A percentile compares a stretch with the other conserved stretches of the same genome.
phyloP scores from a whole-genome alignment of 257 asterid species.

The Ophiorrhiza pumila region DNA sequence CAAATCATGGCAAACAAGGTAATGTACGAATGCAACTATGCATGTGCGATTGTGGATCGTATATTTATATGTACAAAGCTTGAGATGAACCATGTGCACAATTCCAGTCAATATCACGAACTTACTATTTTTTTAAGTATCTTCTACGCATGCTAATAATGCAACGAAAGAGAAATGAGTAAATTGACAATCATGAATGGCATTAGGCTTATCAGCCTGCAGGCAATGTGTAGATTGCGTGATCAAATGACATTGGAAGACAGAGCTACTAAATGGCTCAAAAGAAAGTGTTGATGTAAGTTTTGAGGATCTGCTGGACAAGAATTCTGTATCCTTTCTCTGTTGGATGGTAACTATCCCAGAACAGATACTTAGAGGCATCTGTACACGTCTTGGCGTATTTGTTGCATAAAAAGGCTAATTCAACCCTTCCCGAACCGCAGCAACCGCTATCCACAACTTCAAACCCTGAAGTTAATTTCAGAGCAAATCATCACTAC shows the following conservation, averaged over 20 bases:
- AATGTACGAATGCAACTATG: background rate
- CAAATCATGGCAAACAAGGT: background rate
- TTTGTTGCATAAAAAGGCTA: slow-evolving; percentile 25
- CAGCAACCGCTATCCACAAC: slow-evolving; percentile 41
- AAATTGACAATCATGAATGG: background rate
- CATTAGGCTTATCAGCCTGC: background rate
- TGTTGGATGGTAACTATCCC: slow-evolving; percentile 48
- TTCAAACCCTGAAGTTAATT: slow-evolving; percentile 29
- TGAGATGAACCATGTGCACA: background rate
- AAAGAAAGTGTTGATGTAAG: slow-evolving; percentile 2
- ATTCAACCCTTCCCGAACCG: slow-evolving; percentile 36
- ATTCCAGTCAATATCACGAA: background rate
- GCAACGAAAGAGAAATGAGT: background rate
- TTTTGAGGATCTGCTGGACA: slow-evolving; percentile 4
- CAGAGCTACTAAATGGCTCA: background rate
- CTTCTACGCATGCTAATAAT: too few species aligned
- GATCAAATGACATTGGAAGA: background rate
- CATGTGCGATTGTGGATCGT: background rate
- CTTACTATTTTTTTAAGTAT: too few species aligned
- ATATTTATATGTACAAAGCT: background rate
- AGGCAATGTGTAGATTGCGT: background rate
- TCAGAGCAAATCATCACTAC: too few species aligned
- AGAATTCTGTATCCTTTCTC: slow-evolving; percentile 33
- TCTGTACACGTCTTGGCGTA: slow-evolving; percentile 29
- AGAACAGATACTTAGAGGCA: slow-evolving; percentile 27